Base-by-base conservation (phyloP, 495 filamentous ascomycete genomes). In the Apodospora peruviana region DNA sequence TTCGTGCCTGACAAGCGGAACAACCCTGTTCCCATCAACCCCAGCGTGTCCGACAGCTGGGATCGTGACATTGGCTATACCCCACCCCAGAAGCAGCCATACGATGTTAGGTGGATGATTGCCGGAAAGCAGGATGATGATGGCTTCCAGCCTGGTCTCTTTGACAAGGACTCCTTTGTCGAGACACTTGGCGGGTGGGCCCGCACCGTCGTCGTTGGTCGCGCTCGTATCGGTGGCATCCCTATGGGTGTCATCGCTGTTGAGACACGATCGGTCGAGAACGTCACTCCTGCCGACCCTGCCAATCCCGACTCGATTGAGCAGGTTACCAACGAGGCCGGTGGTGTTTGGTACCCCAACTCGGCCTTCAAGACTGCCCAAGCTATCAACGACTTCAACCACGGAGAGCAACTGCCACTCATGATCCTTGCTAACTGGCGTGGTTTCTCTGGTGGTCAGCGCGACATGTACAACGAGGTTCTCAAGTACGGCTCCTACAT, bases 351-450 rank as follows among this genome's bases (percentile, higher is more conserved):
- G 93, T 98, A 97, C 69, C 93, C 93, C 59, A 98, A 98, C 78
- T 96, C 91, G 4, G 94, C 93, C 25, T 97, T 88, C 81, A 98
- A 98, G 86, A 98, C 93, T 45, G 94, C 93, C 16, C 93, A 98
- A 66, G 93, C 93, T 47, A 93, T 98, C 68, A 88, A 84, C 53
- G 93, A 98, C 79, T 98, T 98, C 82, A 98, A 96, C 83, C 82
- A 94, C 57, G 93, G 93, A 65, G 93, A 98, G 71, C 93, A 97
- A 76, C 80, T 98, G 52, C 93, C 93, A 38, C 76, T 98, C 50
- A 96, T 98, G 90, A 97, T 98, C 70, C 80, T 98, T 40, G 93
- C 93, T 68, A 98, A 98, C 79, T 98, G 93, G 93, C 81, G 93
- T 79, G 93, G 93, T 72, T 98, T 98, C 87, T 96, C 93, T 47